Percentiles rank a stretch among this genome's conserved stretches.
Evolutionary conservation across 208 protist species (phyloP).

Genomic region (Leishmania tropica): DNA sequence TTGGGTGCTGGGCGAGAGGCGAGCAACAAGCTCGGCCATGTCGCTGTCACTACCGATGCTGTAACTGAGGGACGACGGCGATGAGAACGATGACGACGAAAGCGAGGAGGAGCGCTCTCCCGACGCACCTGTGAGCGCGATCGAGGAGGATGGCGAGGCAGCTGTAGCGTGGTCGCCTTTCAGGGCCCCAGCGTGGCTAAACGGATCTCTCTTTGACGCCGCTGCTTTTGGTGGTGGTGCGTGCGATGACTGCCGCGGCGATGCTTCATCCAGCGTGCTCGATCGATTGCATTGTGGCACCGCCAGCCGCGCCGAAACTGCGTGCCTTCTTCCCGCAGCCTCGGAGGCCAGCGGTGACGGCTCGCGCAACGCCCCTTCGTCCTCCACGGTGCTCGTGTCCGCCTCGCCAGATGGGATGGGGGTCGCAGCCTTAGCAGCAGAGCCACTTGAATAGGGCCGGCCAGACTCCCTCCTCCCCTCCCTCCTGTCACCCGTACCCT

Average conservation of each 20-base stretch:
- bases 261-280: neutral
- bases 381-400: neutral
- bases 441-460: neutral
- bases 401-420: neutral
- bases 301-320: neutral
- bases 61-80: neutral
- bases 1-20: conserved; percentile 6
- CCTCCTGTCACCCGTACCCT: neutral
- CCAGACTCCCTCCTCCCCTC: neutral
- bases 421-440: neutral
- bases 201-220: neutral
- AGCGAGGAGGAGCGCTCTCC: neutral
- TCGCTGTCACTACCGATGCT: conserved; percentile 11
- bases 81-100: neutral
- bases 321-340: neutral
- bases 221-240: neutral
- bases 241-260: neutral
- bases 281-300: neutral
- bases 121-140: neutral
- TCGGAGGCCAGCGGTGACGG: neutral
- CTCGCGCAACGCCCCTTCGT: neutral
- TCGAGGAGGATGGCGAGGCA: neutral
- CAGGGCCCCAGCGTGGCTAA: neutral
- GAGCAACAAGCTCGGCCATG: conserved; percentile 12
- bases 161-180: neutral